Base-by-base conservation (phyloP, 768 basidiomycete genomes). In the Trametes sanguinea region DNA sequence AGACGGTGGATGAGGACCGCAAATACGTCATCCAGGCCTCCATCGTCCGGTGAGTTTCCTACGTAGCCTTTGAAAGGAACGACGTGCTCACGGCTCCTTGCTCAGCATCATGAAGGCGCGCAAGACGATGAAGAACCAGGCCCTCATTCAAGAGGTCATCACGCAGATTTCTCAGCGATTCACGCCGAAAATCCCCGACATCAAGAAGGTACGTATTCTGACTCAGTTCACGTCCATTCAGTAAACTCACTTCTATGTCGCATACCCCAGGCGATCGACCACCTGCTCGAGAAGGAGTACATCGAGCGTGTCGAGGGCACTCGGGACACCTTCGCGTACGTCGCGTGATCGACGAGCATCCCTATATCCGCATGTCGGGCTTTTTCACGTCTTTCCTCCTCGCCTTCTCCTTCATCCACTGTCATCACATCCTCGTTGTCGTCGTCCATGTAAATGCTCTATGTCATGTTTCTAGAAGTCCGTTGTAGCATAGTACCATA, bases 21-120 rank as follows among this genome's bases (percentile, higher is more conserved):
- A 97, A 97, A 82, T 92, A 95, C 68, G 87, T 95, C 61, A 94
- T 97, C 57, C 95, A 98, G 73, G 93, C 94, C 9, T 94, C 92
- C 44, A 94, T 96, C 67, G 94, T 96, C 52, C 87, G 94, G 81
- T 83, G 62, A 1, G 76, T 71, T 60, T 4, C 30, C 6, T 39
- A 13, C 37, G 39, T 27, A 17, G 52, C 39, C 13, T 57, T 5
- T 68, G 39, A 70, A 60, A 66, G 67, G 67, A 43, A 16, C 27
- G 0, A 13, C 22, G 16, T 13, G 10, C 37, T 17, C 16, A 29
- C 16, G n/a, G 6, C 4, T 40, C 1, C 7, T 10, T n/a, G n/a
- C 22, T 14, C 63, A 92, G 92, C 51, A 92, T 96, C 73, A 95
- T 95, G 94, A 95, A 95, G 76, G 92, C 94, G 30, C 85, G 93